Conservation (phyloP, 2,329 filamentous ascomycete species). For the Claviceps capensis region DNA sequence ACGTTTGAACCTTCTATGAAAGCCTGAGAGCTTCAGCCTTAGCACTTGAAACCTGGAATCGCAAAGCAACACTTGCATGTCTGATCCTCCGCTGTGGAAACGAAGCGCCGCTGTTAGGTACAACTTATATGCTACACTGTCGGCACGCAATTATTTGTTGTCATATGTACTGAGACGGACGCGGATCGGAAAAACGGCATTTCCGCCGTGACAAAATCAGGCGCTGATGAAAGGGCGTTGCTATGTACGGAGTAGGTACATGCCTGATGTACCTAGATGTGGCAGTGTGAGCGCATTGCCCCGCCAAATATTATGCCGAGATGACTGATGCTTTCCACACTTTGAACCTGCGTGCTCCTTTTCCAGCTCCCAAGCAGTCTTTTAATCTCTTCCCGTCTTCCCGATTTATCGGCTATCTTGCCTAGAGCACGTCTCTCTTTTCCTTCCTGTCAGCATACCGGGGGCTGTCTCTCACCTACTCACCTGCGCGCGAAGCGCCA, state of each 20-base stretch:
- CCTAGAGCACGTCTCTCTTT: not conserved
- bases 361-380: not conserved
- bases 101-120: too few relatives aligned
- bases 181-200: too few relatives aligned
- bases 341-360: constrained; percentile 9
- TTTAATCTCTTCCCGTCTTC: not conserved
- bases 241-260: too few relatives aligned
- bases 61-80: not conserved
- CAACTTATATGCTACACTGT: too few relatives aligned
- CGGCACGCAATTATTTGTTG: too few relatives aligned
- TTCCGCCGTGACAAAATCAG: too few relatives aligned
- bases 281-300: constrained; percentile 12
- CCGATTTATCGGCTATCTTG: not conserved
- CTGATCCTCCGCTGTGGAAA: not conserved
- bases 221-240: too few relatives aligned
- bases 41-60: not conserved
- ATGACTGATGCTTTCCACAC: constrained; percentile 6
- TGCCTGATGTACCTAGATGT: too few relatives aligned
- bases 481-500: not conserved
- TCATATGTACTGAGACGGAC: too few relatives aligned
- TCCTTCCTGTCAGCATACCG: not conserved
- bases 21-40: not conserved
- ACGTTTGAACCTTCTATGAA: not conserved
- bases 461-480: not conserved
- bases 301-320: constrained; percentile 16